Base-by-base conservation (phyloP, 2,329 filamentous ascomycete species). In the Ambrosiella cleistominuta region DNA sequence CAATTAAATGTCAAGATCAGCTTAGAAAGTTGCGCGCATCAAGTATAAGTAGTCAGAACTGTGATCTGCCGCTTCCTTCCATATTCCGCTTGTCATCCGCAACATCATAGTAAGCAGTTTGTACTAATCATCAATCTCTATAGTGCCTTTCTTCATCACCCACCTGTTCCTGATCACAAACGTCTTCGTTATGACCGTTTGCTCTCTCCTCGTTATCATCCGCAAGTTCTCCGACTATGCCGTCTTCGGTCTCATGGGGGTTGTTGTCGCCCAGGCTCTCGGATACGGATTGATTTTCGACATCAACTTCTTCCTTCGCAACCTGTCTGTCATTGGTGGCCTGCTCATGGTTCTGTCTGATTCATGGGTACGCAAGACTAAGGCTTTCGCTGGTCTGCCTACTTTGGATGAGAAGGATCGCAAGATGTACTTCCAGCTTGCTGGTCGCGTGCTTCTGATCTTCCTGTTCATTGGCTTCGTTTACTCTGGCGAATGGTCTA, bases 381-480 rank as follows among this genome's bases (percentile, higher is more conserved):
- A 96, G 75, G 91, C 90, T 2, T 95, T 95, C 62, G 93, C 93
- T 53, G 93, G 93, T 53, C 79, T 98, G 57, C 93, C 93, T 54
- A 82, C 88, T 71, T 80, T 98, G 57, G 93, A 97, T 69, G 93
- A 98, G 78, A 97, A 97, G 82, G 93, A 98, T 71, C 87, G 90
- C 74, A 98, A 97, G 80, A 97, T 97, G 91, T 98, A 98, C 78
- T 94, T 98, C 74, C 93, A 97, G 80, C 84, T 98, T 62, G 93
- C 93, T 64, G 93, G 93, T 40, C 85, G 93, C 65, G 88, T 98
- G 40, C 78, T 98, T 63, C 78, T 98, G 66, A 97, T 98, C 74
- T 96, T 98, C 80, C 79, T 98, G 64, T 98, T 98, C 71, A 71
- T 96, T 64, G 93, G 93, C 61, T 98, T 98, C 68, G 86, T 98